These are phyloP conservation scores for Pisolithus albus DNA, from an alignment of 768 basidiomycete genomes.

Conservation along the genomic window DNA sequence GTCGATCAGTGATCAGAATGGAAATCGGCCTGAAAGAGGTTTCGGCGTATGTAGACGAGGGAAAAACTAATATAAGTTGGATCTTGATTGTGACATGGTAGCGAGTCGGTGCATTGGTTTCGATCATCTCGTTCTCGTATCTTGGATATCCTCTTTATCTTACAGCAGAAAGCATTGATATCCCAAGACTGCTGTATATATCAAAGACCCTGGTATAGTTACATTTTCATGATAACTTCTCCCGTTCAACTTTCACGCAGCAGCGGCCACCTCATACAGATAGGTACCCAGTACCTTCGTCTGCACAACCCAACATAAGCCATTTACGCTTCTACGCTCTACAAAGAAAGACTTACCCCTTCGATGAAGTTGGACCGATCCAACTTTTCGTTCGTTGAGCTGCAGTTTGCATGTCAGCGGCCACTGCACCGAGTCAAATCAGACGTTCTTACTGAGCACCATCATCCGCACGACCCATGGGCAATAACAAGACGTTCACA, in stretches of 20 bases:
- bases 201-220: not conserved
- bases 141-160: not conserved
- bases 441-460: slow-evolving; percentile 67
- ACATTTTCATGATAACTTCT: not conserved
- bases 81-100: too few relatives aligned
- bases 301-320: not conserved
- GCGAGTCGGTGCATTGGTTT: not conserved
- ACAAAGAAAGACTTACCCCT: slow-evolving; percentile 42
- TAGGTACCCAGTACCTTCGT: slow-evolving; percentile 13
- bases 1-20: slow-evolving; percentile 2
- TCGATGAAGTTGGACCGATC: slow-evolving; percentile 80
- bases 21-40: slow-evolving; percentile 16
- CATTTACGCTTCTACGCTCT: not conserved
- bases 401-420: slow-evolving; percentile 17
- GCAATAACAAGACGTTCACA: slow-evolving; percentile 77
- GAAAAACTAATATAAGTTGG: slow-evolving; percentile 5
- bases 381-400: slow-evolving; percentile 90
- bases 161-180: not conserved
- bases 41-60: slow-evolving; percentile 21
- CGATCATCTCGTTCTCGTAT: not conserved
- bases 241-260: not conserved
- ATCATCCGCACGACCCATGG: slow-evolving; percentile 89
- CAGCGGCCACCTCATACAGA: slow-evolving; percentile 8
- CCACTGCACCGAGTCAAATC: not conserved
- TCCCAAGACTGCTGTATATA: too few relatives aligned